Conservation (phyloP, 805 yeast genomes). For the Saccharomycopsis sp. region DNA sequence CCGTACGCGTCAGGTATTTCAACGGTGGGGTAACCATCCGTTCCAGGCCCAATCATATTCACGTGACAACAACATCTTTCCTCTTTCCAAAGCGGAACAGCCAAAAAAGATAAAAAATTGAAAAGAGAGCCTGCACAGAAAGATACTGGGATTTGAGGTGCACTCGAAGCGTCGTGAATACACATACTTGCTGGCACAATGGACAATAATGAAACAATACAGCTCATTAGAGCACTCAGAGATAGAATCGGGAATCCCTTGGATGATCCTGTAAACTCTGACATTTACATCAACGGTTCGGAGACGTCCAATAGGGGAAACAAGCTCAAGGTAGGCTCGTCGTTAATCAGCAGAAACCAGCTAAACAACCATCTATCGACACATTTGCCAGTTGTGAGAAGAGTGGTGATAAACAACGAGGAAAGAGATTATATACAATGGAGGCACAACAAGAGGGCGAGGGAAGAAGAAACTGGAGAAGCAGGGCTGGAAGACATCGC, state of each 20-base stretch:
- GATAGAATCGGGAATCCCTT: too few relatives aligned
- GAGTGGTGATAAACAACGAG: constrained; percentile 26
- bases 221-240: neutral
- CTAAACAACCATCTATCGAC: constrained; percentile 29
- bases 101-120: too few relatives aligned
- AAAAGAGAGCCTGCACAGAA: too few relatives aligned
- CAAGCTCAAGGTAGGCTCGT: constrained; percentile 44
- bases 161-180: too few relatives aligned
- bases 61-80: too few relatives aligned
- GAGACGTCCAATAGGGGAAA: constrained; percentile 46
- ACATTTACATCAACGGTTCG: constrained; percentile 22
- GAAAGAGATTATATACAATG: constrained; percentile 26
- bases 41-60: too few relatives aligned
- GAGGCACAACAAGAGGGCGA: constrained; percentile 26
- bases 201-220: neutral
- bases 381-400: constrained; percentile 4
- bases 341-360: constrained; percentile 36
- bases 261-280: constrained; percentile 9
- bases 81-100: too few relatives aligned
- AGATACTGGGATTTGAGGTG: too few relatives aligned
- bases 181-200: too few relatives aligned
- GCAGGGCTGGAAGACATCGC: neutral
- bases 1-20: too few relatives aligned
- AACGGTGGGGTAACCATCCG: too few relatives aligned
- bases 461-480: too few relatives aligned